A percentile compares a stretch with the other conserved stretches of the same genome.
phyloP scores from a whole-genome alignment of 2,329 filamentous ascomycete species.

The Ambrosiella xylebori region DNA sequence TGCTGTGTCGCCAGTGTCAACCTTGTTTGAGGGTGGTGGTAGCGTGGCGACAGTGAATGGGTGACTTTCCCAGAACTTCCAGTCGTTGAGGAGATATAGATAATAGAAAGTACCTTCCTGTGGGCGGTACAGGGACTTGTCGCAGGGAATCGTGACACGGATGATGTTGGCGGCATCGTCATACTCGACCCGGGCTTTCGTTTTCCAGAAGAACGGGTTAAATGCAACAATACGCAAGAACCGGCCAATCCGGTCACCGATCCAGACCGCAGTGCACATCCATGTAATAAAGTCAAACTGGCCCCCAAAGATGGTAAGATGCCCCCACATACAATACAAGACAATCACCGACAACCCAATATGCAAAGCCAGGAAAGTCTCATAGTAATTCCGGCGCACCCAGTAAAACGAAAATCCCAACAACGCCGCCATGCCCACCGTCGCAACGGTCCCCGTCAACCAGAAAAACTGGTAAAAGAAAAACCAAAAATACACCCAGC shows the following conservation, averaged over 20 bases:
- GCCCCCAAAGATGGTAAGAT: slow-evolving; percentile 35
- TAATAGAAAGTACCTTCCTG: slow-evolving; percentile 29
- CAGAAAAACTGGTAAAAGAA: slow-evolving; percentile 31
- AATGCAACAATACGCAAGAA: slow-evolving; percentile 25
- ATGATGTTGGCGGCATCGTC: slow-evolving; percentile 25
- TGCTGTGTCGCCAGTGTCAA: slow-evolving; percentile 18
- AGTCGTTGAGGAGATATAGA: slow-evolving; percentile 25
- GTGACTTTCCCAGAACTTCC: slow-evolving; percentile 31
- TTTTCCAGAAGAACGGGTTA: slow-evolving; percentile 23
- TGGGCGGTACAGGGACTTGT: slow-evolving; percentile 20
- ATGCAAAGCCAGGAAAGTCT: slow-evolving; percentile 32
- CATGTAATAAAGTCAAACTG: slow-evolving; percentile 33
- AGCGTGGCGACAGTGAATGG: slow-evolving; percentile 29
- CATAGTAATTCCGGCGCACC: slow-evolving; percentile 35
- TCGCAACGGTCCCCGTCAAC: slow-evolving; percentile 31
- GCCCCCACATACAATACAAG: slow-evolving; percentile 33
- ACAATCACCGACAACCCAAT: slow-evolving; percentile 34
- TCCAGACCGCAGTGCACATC: slow-evolving; percentile 32
- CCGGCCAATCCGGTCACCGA: slow-evolving; percentile 30
- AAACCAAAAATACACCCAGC: slow-evolving; percentile 20
- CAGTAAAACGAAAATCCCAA: slow-evolving; percentile 32
- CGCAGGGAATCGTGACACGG: slow-evolving; percentile 23
- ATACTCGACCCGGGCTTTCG: slow-evolving; percentile 21
- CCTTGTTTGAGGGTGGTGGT: not conserved
- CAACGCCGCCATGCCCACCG: slow-evolving; percentile 27